Evolutionary conservation across 2,329 filamentous ascomycete genomes (phyloP).

Genomic region (Talaromyces amestolkiae): DNA sequence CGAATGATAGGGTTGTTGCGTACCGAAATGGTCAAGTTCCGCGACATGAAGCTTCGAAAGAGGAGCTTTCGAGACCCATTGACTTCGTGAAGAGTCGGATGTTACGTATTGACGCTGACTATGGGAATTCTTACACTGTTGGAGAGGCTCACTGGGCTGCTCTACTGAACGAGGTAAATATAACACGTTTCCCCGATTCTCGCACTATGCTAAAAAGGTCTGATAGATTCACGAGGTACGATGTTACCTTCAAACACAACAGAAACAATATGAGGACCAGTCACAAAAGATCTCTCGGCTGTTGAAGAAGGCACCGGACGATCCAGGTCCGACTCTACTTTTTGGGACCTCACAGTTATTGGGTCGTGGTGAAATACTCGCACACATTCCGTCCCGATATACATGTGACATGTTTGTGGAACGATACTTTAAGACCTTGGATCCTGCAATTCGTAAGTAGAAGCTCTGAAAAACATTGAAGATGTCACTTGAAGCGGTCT

Average conservation of each 20-base stretch:
- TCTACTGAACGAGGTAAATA: slow-evolving; percentile 5
- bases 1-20: not conserved
- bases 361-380: slow-evolving; percentile 2
- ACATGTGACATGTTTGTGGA: slow-evolving; percentile 12
- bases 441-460: slow-evolving; percentile 7
- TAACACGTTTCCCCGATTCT: not conserved
- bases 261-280: slow-evolving; percentile 10
- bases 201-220: not conserved
- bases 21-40: not conserved
- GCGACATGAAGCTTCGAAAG: not conserved
- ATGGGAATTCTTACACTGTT: not conserved
- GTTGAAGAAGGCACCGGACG: not conserved
- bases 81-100: slow-evolving; percentile 5
- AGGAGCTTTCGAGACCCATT: not conserved
- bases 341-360: slow-evolving; percentile 3
- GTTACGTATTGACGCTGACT: not conserved
- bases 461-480: too few species aligned
- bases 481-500: not conserved
- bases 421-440: not conserved
- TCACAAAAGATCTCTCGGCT: not conserved
- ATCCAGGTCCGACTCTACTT: slow-evolving; percentile 11
- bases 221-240: slow-evolving; percentile 7
- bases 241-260: slow-evolving; percentile 8
- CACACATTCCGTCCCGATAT: slow-evolving; percentile 7
- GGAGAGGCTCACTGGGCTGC: slow-evolving; percentile 4